Conservation (phyloP, 352 stramenopile species). For the Phytopythium helicoides region DNA sequence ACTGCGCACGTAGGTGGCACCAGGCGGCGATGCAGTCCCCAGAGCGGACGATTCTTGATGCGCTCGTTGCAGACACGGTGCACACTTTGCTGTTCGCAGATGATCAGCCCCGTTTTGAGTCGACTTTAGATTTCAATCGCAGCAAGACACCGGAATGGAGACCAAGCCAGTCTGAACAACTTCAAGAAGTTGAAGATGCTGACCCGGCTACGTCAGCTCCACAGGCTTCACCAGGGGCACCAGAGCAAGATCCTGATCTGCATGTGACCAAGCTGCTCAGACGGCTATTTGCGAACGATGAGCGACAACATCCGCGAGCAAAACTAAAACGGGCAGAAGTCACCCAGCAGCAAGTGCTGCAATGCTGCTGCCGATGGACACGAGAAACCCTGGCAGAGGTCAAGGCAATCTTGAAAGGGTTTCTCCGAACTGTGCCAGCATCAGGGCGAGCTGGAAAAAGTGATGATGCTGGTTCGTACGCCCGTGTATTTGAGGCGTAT, state of each 20-base stretch:
- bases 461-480: neutral
- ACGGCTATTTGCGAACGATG: neutral
- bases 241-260: too few species aligned
- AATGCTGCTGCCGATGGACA: conserved; percentile 21
- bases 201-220: too few species aligned
- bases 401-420: conserved; percentile 30
- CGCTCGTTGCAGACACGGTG: conserved; percentile 42
- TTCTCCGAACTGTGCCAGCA: conserved; percentile 11
- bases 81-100: conserved; percentile 35
- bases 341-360: conserved; percentile 2
- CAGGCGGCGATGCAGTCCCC: conserved; percentile 4
- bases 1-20: conserved; percentile 1
- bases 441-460: neutral
- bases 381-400: conserved; percentile 25
- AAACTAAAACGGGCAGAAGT: neutral
- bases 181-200: too few species aligned
- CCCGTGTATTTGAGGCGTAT: conserved; percentile 31
- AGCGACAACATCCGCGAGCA: neutral
- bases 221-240: too few species aligned
- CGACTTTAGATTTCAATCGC: neutral
- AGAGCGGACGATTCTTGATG: conserved; percentile 29
- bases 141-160: too few species aligned
- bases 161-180: too few species aligned
- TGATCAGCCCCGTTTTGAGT: neutral
- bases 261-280: too few species aligned